Percentiles rank a stretch among this genome's conserved stretches.
These are phyloP conservation scores for Epichloe sibirici DNA, from an alignment of 2,329 filamentous ascomycete genomes.

Conservation along the genomic window DNA sequence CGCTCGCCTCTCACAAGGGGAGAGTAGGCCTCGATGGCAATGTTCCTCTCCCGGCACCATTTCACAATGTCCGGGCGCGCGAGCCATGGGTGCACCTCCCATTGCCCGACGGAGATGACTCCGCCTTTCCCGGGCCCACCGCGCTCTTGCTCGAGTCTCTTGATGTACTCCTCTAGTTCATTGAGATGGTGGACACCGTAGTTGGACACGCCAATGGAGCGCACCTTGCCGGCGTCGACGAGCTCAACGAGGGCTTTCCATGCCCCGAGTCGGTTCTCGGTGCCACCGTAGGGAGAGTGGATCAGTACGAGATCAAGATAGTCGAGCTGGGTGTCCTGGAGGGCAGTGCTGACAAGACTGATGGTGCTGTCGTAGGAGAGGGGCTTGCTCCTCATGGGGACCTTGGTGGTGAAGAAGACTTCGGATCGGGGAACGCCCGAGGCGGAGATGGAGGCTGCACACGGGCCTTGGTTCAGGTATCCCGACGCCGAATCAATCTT, in stretches of 20 bases:
- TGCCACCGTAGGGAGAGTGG: constrained; percentile 48
- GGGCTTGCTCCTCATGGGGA: constrained; percentile 27
- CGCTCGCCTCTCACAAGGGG: constrained; percentile 56
- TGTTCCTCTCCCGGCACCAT: constrained; percentile 56
- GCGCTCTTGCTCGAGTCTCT: constrained; percentile 47
- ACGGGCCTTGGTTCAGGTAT: constrained; percentile 39
- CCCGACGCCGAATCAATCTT: constrained; percentile 41
- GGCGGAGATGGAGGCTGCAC: constrained; percentile 31
- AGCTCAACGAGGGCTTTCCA: constrained; percentile 54
- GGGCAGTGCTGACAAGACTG: constrained; percentile 48
- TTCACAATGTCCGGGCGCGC: constrained; percentile 63
- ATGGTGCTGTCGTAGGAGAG: constrained; percentile 51
- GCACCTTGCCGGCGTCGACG: constrained; percentile 48
- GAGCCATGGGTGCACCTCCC: constrained; percentile 85
- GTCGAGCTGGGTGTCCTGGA: constrained; percentile 47
- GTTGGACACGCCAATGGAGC: constrained; percentile 52
- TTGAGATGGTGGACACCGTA: constrained; percentile 52
- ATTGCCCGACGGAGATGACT: constrained; percentile 72
- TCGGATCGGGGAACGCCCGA: constrained; percentile 31
- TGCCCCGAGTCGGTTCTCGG: constrained; percentile 41
- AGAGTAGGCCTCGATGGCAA: constrained; percentile 52
- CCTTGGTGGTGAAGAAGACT: constrained; percentile 45
- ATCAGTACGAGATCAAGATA: constrained; percentile 58
- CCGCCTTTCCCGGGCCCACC: constrained; percentile 54
- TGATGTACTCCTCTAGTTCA: constrained; percentile 46